Evolutionary conservation across 139 green algal genomes (phyloP), one percentile per base, ranked within the genome.

Genomic region (Dunaliella primolecta): DNA sequence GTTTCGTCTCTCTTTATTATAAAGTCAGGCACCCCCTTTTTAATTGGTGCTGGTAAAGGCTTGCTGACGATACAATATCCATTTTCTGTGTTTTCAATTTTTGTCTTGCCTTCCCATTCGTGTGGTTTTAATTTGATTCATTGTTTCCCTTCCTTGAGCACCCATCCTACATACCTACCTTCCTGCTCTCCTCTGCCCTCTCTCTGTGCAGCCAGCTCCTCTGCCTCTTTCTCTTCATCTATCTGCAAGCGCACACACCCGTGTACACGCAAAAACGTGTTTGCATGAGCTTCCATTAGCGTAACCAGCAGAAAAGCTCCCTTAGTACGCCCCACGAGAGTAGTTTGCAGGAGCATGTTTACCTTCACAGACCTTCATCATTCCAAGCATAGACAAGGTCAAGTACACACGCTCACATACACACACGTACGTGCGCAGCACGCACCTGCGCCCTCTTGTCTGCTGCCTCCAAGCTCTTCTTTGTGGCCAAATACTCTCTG

Each of bases 371-470:
- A n/a, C n/a, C n/a, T n/a, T n/a, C n/a, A n/a, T n/a, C n/a, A n/a
- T n/a, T n/a, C n/a, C n/a, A n/a, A n/a, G n/a, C n/a, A n/a, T n/a
- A n/a, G n/a, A n/a, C n/a, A n/a, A n/a, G n/a, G n/a, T n/a, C n/a
- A n/a, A n/a, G 46, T 64, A 15, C 15, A 30, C 27, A 46, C 32
- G 30, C 31, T 27, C 24, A 38, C 75, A 81, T 38, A 38, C 75
- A 81, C 77, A 82, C 21, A 70, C 77, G 64, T n/a, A 21, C 77
- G 64, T 1, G 2, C 21, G 31, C 77, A 70, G n/a, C 36, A 81
- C 33, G 86, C 89, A 95, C 29, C 88, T 38, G 29, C 7, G 29
- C 27, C 75, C 21, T 2, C n/a, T 33, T 2, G 11, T 27, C 29
- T 36, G 75, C 75, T 27, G 2, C 75, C 7, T 80, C 75, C 75